A percentile compares a stretch with the other conserved stretches of the same genome.
Evolutionary conservation across 257 asterid species (phyloP).

Genomic region (Solanum tarapatanum): DNA sequence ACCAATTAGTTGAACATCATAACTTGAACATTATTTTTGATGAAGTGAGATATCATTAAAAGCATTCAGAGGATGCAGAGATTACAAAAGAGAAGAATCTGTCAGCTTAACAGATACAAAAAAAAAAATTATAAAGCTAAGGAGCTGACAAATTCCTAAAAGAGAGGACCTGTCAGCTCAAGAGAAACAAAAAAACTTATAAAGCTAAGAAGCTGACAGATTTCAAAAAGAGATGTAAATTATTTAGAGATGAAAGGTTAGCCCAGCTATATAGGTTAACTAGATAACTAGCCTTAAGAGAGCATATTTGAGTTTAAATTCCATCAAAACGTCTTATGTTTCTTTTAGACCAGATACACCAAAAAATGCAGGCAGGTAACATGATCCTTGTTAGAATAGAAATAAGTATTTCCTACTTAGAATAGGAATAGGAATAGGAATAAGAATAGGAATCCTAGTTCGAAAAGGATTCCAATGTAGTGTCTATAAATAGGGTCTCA

Average conservation of each 20-base stretch:
- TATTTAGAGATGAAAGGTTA: not conserved
- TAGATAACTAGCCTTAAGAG: not conserved
- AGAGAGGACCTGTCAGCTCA: not conserved
- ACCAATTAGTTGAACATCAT: not conserved
- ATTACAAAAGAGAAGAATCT: not conserved
- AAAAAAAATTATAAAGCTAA: not conserved
- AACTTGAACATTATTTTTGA: not conserved
- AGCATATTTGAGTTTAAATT: not conserved
- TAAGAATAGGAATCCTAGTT: no score
- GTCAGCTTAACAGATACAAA: not conserved
- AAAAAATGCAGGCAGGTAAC: not conserved
- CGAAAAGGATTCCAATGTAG: no score
- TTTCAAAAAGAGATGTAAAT: not conserved
- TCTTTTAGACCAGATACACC: not conserved
- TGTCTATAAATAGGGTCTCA: no score
- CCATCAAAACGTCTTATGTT: not conserved
- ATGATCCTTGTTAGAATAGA: not conserved
- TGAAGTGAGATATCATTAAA: not conserved
- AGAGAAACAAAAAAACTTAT: not conserved
- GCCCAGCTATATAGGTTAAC: not conserved
- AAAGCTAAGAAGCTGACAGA: not conserved
- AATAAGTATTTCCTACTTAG: no score
- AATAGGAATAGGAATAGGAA: no score
- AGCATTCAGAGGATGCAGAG: not conserved
- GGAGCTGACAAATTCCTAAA: not conserved